Evolutionary conservation across 129 eudicot species (phyloP), one percentile per base, ranked within the genome.

Genomic region (Arctium minus): DNA sequence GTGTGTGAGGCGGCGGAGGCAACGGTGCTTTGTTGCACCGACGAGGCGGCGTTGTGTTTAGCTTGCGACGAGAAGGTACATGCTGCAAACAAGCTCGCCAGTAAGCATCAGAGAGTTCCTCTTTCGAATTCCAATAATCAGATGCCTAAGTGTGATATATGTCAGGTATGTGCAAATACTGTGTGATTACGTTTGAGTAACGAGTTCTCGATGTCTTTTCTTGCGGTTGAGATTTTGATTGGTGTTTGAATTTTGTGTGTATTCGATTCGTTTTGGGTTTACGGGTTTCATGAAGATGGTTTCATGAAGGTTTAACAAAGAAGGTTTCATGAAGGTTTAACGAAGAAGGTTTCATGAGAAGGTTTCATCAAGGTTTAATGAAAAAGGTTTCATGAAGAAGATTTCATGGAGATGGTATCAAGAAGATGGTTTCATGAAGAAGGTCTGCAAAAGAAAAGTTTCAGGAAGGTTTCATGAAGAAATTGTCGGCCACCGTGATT

Each of bases 21-120:
- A 11, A 85, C 75, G 62, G 89, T 92, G 84, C 83, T 94, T 12
- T 94, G 98, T 84, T 94, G 97, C 79, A 97, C 98, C 6, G 98
- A 94, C 18, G 96, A 94, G 87, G 98, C 98, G 81, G 97, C 96
- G 69, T 85, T 94, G 48, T 94, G 98, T 38, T 81, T 73, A 82
- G 65, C 32, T 4, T 94, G 98, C 72, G 98, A 94, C 64, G 89
- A 86, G 80, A 89, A 89, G 81, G 91, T 94, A 8, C 98, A 94
- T 75, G 96, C 98, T 3, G 97, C 98, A 56, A 94, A 94, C 67
- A 94, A 92, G 87, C 91, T 94, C 15, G 98, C n/a, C n/a, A n/a
- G n/a, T n/a, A n/a, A n/a, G n/a, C n/a, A n/a, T n/a, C n/a, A n/a
- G n/a, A n/a, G n/a, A n/a, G n/a, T n/a, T n/a, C n/a, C n/a, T n/a